Conservation (phyloP, 176 grass and related monocot species). For the Sorghum bicolor region DNA sequence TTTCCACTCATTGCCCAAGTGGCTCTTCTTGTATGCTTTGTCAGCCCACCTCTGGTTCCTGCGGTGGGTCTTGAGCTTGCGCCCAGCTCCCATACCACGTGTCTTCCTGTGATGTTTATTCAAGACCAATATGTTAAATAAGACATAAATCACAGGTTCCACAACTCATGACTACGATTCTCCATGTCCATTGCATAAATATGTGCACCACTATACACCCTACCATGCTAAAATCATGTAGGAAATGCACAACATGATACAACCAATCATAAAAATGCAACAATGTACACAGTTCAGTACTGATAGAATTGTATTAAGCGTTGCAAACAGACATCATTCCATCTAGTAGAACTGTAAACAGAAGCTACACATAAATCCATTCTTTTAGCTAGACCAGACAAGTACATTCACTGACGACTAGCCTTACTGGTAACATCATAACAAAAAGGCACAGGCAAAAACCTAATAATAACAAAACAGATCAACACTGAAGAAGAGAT, state of each 20-base stretch:
- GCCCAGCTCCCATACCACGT: conserved; percentile 63
- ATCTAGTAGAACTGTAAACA: neutral
- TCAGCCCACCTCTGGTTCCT: conserved; percentile 69
- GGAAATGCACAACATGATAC: neutral
- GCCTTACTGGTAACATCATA: neutral
- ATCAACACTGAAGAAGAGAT: neutral
- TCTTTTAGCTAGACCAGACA: neutral
- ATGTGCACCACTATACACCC: neutral
- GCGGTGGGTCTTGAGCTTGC: conserved; percentile 69
- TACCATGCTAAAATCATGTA: neutral
- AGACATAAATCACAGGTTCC: neutral
- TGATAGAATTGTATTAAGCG: neutral
- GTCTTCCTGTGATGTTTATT: conserved; percentile 40
- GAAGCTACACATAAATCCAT: neutral
- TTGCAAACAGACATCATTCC: neutral
- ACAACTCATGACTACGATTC: neutral
- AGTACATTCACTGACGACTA: neutral
- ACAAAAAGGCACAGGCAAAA: neutral
- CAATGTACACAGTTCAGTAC: neutral
- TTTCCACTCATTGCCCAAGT: conserved; percentile 70
- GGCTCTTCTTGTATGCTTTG: conserved; percentile 69
- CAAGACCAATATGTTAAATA: neutral
- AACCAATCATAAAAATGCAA: neutral
- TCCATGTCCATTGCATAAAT: neutral
- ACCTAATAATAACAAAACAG: neutral